Evolutionary conservation across 2,329 filamentous ascomycete genomes (phyloP), one percentile per base, ranked within the genome.

Genomic region (Colletotrichum paranaense): DNA sequence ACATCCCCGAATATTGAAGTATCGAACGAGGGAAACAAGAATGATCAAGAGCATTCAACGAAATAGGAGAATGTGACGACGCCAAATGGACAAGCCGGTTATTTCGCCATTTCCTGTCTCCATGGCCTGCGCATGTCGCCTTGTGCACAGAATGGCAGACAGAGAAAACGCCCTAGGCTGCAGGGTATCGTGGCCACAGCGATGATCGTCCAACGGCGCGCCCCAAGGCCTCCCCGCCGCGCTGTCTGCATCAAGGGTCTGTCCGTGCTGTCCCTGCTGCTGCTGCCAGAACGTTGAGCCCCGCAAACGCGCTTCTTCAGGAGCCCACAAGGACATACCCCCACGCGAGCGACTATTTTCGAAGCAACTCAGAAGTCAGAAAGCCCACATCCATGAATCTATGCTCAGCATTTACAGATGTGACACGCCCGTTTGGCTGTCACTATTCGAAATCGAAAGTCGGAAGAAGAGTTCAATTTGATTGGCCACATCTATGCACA

Each of bases 191-290:
- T 22, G 35, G 57, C 35, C 32, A 49, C 42, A 24, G n/a, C 38
- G 26, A 35, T n/a, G 32, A 38, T 35, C 32, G 32, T 22, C n/a
- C 19, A 49, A 49, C 42, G 42, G 42, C 42, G 42, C 19, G 42
- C 42, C 19, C 42, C 19, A 49, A 22, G 19, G 19, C 30, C 28
- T 19, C 6, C 26, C 16, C 12, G 16, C 22, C 42, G 28, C 24
- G 24, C 28, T 22, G 28, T 42, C 46, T 63, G 62, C 62, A 63
- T 14, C 11, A 63, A 63, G 62, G 62, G 62, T 63, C 46, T 63
- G 42, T n/a, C 62, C 46, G n/a, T 62, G 46, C 11, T n/a, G 28
- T 19, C 60, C 30, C 46, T 30, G 28, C 30, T 32, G 30, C 28
- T 63, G n/a, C 60, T 63, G 60, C 7, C 42, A n/a, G 46, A 35